A percentile compares a stretch with the other conserved stretches of the same genome.
Conservation (phyloP, 148 eudicot species). For the Limonium bicolor region DNA sequence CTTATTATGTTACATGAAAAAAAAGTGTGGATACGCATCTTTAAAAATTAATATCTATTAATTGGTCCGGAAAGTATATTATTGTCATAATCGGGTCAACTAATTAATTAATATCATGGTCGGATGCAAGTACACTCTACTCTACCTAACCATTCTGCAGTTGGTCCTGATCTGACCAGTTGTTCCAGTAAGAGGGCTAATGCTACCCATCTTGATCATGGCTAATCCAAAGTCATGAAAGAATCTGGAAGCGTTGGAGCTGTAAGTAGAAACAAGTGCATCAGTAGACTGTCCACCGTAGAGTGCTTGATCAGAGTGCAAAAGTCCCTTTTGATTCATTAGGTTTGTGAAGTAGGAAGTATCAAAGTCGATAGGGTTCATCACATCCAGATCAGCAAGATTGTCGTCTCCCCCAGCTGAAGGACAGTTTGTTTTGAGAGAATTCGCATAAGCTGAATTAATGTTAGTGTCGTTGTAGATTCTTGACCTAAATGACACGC, state of each 20-base stretch:
- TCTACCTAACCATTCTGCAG: background rate
- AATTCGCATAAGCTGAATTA: constrained; percentile 13
- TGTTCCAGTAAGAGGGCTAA: constrained; percentile 33
- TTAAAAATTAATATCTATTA: no score
- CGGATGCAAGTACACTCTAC: no score
- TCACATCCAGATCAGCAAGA: constrained; percentile 31
- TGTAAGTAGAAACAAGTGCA: constrained; percentile 23
- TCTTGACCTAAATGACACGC: constrained; percentile 24
- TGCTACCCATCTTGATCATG: constrained; percentile 48
- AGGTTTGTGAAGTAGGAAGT: constrained; percentile 33
- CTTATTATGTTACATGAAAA: no score
- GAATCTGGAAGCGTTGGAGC: constrained; percentile 13
- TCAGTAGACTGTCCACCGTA: constrained; percentile 33
- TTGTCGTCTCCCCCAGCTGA: constrained; percentile 19
- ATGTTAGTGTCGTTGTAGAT: constrained; percentile 38
- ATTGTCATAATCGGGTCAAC: no score
- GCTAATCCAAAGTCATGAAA: constrained; percentile 23
- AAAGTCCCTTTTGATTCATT: constrained; percentile 26
- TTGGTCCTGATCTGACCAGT: constrained; percentile 27
- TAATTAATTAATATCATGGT: no score
- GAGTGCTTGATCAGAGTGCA: constrained; percentile 49
- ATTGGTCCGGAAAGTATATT: no score
- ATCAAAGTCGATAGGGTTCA: constrained; percentile 27
- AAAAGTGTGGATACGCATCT: no score
- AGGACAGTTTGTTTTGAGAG: constrained; percentile 24